Base-by-base conservation (phyloP, 1,284 basidiomycete species). In the Ganoderma multipileum region DNA sequence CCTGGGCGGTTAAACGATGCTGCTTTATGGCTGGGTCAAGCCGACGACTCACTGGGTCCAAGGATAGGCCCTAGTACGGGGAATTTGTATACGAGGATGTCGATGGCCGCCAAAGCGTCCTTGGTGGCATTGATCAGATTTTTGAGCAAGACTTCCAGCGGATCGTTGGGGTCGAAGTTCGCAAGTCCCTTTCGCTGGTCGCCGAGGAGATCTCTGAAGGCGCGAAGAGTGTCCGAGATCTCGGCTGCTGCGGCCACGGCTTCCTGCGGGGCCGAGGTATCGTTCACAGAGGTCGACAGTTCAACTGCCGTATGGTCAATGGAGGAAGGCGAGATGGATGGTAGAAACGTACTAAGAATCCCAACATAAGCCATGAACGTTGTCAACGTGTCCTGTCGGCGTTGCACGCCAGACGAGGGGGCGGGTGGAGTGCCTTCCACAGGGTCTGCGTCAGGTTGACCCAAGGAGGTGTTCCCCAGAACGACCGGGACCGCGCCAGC, bases 81-180 rank as follows among this genome's bases (percentile, higher is more conserved):
- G 61, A 85, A 63, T 16, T 78, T 72, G 47, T 80, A 68, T 11
- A 85, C 77, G 9, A 86, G 61, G 0, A 39, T 67, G 60, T 73
- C 64, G 33, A 82, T 72, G 38, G 72, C 71, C 4, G 60, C 72
- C 38, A 91, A 78, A 3, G 78, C 67, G 38, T 84, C 68, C 78
- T 91, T 91, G 79, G 79, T 75, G 26, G 78, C 55, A 76, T 89
- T 84, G 75, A 89, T 75, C 3, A 83, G 54, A 26, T 84, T 74
- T 76, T 89, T 89, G 62, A 91, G 69, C 20, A 85, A 41, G 0
- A 78, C 84, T 74, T 91, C 84, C 3, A 89, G 44, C 28, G 79
- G 75, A 72, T 85, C 80, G 30, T 75, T 76, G 3, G 68, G 65
- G 75, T 91, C 83, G 74, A 87, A 89, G 78, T 86, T 82, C n/a